These are phyloP conservation scores for Dipteronia sinensis DNA, from an alignment of 345 rosid species.

Conservation along the genomic window DNA sequence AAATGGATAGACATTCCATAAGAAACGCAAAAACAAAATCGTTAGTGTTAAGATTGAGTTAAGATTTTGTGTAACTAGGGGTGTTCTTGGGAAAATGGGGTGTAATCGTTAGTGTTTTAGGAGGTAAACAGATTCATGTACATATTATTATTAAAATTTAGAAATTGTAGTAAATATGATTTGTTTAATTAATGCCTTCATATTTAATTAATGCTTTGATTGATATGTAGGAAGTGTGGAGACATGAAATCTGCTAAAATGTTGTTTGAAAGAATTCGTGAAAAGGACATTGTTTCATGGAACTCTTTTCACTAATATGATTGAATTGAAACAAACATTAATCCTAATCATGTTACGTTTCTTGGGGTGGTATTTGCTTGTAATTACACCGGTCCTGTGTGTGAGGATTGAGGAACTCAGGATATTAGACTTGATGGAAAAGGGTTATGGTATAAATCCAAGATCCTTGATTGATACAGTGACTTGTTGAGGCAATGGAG, in stretches of 20 bases:
- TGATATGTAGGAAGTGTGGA: constrained; percentile 55
- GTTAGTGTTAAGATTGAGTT: too few relatives aligned
- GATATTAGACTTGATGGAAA: constrained; percentile 43
- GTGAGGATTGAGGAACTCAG: constrained; percentile 43
- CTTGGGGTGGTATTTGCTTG: constrained; percentile 44
- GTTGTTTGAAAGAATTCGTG: constrained; percentile 36
- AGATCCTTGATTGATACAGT: constrained; percentile 41
- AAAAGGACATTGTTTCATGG: constrained; percentile 51
- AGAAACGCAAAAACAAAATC: too few relatives aligned
- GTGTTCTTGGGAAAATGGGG: too few relatives aligned
- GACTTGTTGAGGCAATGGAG: constrained; percentile 38
- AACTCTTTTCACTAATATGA: constrained; percentile 44
- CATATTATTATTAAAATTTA: constrained; percentile 18
- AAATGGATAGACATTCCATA: too few relatives aligned
- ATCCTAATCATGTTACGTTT: constrained; percentile 47
- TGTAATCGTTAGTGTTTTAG: constrained; percentile 32
- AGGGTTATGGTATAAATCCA: constrained; percentile 28
- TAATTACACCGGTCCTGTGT: constrained; percentile 40
- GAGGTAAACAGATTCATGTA: constrained; percentile 51
- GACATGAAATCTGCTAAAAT: constrained; percentile 36
- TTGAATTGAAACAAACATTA: constrained; percentile 24
- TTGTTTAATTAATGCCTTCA: constrained; percentile 23
- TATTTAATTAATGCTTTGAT: constrained; percentile 37
- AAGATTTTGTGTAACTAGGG: too few relatives aligned
- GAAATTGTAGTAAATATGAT: constrained; percentile 21